Percentiles rank a stretch among this genome's conserved stretches.
Evolutionary conservation across 345 rosid species (phyloP).

Genomic region (Boechera retrofracta): DNA sequence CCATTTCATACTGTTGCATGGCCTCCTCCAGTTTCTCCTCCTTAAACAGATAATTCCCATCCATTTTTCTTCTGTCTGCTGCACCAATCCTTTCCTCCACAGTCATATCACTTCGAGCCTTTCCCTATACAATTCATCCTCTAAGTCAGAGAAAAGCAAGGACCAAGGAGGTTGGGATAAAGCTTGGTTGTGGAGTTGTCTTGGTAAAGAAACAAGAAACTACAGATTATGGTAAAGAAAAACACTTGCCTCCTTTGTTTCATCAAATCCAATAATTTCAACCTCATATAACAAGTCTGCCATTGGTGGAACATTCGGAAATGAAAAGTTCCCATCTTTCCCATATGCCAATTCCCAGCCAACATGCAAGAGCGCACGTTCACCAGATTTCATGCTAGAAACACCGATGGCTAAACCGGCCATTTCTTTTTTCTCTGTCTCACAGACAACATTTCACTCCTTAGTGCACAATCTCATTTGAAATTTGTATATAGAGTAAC

Average conservation of each 20-base stretch:
- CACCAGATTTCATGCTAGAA: constrained; percentile 89
- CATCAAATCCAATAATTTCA: constrained; percentile 96
- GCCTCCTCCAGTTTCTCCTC: constrained; percentile 93
- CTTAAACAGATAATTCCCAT: constrained; percentile 80
- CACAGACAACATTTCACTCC: constrained; percentile 22
- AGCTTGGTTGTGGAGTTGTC: constrained; percentile 14
- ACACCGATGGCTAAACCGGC: constrained; percentile 89
- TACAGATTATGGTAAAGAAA: not conserved
- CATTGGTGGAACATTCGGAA: constrained; percentile 94
- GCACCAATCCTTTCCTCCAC: constrained; percentile 94
- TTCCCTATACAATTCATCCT: constrained; percentile 61
- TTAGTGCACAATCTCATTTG: constrained; percentile 16
- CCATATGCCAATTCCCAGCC: constrained; percentile 97
- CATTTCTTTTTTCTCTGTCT: constrained; percentile 89
- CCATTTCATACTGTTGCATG: constrained; percentile 99
- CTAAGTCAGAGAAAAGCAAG: constrained; percentile 24
- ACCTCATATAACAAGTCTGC: constrained; percentile 87
- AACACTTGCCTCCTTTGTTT: constrained; percentile 84
- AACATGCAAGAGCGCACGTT: constrained; percentile 75
- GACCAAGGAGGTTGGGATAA: not conserved
- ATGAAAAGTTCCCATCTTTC: constrained; percentile 93
- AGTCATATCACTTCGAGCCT: constrained; percentile 95
- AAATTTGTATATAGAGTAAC: not conserved
- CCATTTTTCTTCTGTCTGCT: constrained; percentile 94
- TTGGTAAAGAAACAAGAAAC: constrained; percentile 14